phyloP scores from a whole-genome alignment of 768 basidiomycete species.

The Amanita rubescens region DNA sequence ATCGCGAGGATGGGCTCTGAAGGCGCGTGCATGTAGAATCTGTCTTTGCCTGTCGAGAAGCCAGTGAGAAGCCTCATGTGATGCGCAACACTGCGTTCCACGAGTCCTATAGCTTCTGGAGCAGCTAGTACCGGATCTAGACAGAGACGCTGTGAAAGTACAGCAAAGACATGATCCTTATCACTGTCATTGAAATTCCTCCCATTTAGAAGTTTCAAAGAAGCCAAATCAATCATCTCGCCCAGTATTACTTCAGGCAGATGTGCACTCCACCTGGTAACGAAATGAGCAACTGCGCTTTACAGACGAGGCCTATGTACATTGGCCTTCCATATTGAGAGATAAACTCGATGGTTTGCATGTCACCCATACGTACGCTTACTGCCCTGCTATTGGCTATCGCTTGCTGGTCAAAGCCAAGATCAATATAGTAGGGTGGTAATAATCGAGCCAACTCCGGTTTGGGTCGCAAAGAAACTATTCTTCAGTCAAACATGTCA shows the following conservation, averaged over 20 bases:
- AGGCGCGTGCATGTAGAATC: slow-evolving; percentile 9
- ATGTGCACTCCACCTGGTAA: background rate
- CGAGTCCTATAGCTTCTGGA: slow-evolving; percentile 9
- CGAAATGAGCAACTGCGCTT: background rate
- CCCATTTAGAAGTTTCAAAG: background rate
- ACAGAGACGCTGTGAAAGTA: slow-evolving; percentile 14
- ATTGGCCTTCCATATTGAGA: slow-evolving; percentile 8
- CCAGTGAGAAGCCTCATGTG: slow-evolving; percentile 16
- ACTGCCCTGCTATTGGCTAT: background rate
- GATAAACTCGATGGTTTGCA: slow-evolving; percentile 2
- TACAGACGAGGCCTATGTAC: background rate
- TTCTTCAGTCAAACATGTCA: background rate
- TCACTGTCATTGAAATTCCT: background rate
- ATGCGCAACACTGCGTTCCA: slow-evolving; percentile 12
- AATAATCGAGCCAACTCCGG: slow-evolving; percentile 7
- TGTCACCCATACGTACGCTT: background rate
- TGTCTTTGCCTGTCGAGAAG: slow-evolving; percentile 4
- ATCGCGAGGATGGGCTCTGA: slow-evolving; percentile 14
- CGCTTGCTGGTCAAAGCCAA: slow-evolving; percentile 13
- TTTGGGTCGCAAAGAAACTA: slow-evolving; percentile 11
- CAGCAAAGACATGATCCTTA: slow-evolving; percentile 10
- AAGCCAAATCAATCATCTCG: background rate
- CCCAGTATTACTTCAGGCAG: background rate
- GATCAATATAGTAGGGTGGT: slow-evolving; percentile 11
- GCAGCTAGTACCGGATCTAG: slow-evolving; percentile 10